Conservation (phyloP, 495 filamentous ascomycete genomes). For the Talaromyces stipitatus region DNA sequence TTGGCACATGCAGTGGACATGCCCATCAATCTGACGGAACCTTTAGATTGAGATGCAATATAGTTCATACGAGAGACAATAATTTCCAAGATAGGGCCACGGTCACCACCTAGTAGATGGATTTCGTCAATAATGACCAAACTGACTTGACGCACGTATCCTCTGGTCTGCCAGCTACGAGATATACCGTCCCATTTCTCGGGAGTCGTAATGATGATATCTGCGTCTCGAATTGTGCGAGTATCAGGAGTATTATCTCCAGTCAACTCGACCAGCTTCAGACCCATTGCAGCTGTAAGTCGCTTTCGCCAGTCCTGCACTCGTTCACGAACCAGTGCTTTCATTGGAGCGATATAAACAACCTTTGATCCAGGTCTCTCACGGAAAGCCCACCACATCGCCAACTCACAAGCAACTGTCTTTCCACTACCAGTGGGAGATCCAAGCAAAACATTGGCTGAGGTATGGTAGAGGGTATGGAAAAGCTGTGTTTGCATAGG, state of each 20-base stretch:
- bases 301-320: constrained; percentile 90
- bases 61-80: constrained; percentile 99
- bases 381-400: constrained; percentile 99
- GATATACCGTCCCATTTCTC: constrained; percentile 99
- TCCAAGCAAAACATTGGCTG: constrained; percentile 88
- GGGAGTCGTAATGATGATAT: constrained; percentile 97
- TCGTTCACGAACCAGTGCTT: constrained; percentile 91
- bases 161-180: constrained; percentile 93
- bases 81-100: constrained; percentile 96
- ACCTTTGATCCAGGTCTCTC: constrained; percentile 95
- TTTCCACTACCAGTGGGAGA: constrained; percentile 97
- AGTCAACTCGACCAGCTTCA: constrained; percentile 92
- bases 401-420: constrained; percentile 88
- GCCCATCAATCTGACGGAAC: constrained; percentile 80
- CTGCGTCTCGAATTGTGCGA: constrained; percentile 84
- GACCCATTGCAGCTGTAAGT: constrained; percentile 73
- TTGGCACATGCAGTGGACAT: constrained; percentile 99
- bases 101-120: constrained; percentile 88
- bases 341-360: constrained; percentile 99
- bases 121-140: constrained; percentile 99
- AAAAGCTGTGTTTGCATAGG: constrained; percentile 99
- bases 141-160: constrained; percentile 90
- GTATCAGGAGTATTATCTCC: constrained; percentile 98
- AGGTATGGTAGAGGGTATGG: constrained; percentile 86
- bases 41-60: constrained; percentile 85